These are phyloP conservation scores for Pichiaceae sp. DNA, from an alignment of 1,139 yeast genomes.

Conservation along the genomic window DNA sequence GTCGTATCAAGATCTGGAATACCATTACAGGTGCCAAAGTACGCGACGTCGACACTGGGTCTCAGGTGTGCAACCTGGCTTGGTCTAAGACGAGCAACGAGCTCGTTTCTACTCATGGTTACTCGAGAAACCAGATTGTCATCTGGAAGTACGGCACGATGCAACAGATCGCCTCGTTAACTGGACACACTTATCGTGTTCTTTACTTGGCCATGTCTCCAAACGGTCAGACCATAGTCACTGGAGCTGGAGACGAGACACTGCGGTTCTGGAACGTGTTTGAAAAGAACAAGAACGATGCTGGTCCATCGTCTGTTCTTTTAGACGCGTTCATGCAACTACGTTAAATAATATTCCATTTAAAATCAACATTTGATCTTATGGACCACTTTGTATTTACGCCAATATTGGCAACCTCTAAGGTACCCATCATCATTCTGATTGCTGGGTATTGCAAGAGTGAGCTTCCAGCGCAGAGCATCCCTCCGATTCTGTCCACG, in stretches of 20 bases:
- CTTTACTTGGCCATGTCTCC: constrained; percentile 88
- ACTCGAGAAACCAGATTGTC: constrained; percentile 80
- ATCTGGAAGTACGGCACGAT: constrained; percentile 93
- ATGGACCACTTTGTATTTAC: constrained; percentile 16
- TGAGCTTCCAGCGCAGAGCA: constrained; percentile 25
- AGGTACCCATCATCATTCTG: constrained; percentile 28
- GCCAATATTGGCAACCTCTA: constrained; percentile 28
- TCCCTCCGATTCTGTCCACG: constrained; percentile 27
- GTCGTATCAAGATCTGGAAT: constrained; percentile 88
- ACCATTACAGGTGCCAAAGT: constrained; percentile 68
- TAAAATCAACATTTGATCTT: neutral
- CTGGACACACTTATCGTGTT: constrained; percentile 93
- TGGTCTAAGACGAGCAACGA: constrained; percentile 95
- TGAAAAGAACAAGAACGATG: constrained; percentile 59
- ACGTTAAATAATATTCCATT: constrained; percentile 29
- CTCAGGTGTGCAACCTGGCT: constrained; percentile 88
- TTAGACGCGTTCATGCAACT: constrained; percentile 76
- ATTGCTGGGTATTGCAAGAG: constrained; percentile 31
- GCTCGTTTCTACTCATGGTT: constrained; percentile 91
- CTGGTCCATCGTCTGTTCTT: constrained; percentile 54
- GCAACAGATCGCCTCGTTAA: constrained; percentile 88
- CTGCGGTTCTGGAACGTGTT: constrained; percentile 88
- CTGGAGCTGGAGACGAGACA: constrained; percentile 99
- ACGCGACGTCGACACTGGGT: constrained; percentile 83
- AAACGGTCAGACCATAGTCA: constrained; percentile 95